These are phyloP conservation scores for Tricholoma flavovirens DNA, from an alignment of 768 basidiomycete species.

Conservation along the genomic window DNA sequence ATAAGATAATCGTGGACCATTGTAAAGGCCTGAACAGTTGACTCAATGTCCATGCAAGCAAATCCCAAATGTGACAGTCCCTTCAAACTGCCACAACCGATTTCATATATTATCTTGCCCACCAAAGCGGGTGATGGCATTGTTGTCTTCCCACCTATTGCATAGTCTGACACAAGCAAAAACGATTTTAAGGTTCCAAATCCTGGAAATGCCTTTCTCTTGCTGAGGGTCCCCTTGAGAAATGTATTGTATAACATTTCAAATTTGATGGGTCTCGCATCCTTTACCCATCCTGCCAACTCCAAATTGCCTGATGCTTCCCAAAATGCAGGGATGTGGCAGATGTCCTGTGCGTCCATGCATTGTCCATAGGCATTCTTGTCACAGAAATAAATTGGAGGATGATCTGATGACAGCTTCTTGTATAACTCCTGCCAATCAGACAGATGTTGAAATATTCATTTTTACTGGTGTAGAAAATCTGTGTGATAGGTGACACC, in stretches of 20 bases:
- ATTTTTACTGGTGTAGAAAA: background rate
- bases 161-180: background rate
- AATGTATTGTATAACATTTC: background rate
- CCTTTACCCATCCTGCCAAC: background rate
- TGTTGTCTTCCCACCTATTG: background rate
- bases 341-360: background rate
- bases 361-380: background rate
- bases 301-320: background rate
- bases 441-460: background rate
- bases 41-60: background rate
- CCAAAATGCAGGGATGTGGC: background rate
- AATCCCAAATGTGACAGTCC: background rate
- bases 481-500: background rate
- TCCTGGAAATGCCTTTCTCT: background rate
- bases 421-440: background rate
- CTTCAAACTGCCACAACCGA: background rate
- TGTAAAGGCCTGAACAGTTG: background rate
- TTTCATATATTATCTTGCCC: background rate
- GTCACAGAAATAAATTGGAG: background rate
- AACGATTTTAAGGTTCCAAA: background rate
- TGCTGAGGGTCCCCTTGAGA: background rate
- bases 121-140: background rate
- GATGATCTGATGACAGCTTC: background rate
- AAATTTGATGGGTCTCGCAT: background rate
- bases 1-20: background rate